phyloP scores from a whole-genome alignment of 2,329 filamentous ascomycete species.

The Lachnellula cervina region DNA sequence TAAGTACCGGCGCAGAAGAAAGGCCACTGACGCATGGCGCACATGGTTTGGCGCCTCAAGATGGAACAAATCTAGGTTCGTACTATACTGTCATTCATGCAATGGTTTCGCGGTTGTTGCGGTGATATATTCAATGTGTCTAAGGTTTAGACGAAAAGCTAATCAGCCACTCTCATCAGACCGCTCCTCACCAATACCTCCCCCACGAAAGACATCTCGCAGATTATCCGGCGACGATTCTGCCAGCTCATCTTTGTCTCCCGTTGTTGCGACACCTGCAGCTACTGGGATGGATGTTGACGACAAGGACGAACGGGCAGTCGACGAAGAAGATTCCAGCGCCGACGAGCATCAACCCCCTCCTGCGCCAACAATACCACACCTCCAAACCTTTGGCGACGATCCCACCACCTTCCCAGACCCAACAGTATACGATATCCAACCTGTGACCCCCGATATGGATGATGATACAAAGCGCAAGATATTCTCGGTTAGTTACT shows the following conservation, averaged over 20 bases:
- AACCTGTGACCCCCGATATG: conserved; percentile 68
- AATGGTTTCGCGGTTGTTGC: not conserved
- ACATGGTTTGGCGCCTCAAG: conserved; percentile 58
- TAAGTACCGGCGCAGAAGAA: conserved; percentile 55
- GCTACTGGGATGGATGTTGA: conserved; percentile 52
- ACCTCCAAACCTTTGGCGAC: conserved; percentile 82
- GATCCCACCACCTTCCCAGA: conserved; percentile 89
- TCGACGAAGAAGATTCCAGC: conserved; percentile 46
- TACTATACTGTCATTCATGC: conserved; percentile 9
- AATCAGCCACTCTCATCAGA: conserved; percentile 9
- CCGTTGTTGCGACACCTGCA: conserved; percentile 41
- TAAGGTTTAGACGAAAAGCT: not conserved
- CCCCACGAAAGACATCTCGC: conserved; percentile 15
- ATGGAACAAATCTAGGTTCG: conserved; percentile 56
- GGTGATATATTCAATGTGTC: not conserved
- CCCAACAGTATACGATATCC: conserved; percentile 91
- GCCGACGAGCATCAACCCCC: conserved; percentile 55
- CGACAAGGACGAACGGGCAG: conserved; percentile 43
- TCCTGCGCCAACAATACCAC: conserved; percentile 54
- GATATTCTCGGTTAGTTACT: conserved; percentile 82
- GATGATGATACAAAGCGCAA: conserved; percentile 77
- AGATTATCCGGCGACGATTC: conserved; percentile 39
- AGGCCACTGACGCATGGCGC: conserved; percentile 56
- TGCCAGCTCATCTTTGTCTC: conserved; percentile 56
- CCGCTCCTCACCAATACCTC: conserved; percentile 20